Base-by-base conservation (phyloP, 331 rosid species). In the Prunus yedoensis region DNA sequence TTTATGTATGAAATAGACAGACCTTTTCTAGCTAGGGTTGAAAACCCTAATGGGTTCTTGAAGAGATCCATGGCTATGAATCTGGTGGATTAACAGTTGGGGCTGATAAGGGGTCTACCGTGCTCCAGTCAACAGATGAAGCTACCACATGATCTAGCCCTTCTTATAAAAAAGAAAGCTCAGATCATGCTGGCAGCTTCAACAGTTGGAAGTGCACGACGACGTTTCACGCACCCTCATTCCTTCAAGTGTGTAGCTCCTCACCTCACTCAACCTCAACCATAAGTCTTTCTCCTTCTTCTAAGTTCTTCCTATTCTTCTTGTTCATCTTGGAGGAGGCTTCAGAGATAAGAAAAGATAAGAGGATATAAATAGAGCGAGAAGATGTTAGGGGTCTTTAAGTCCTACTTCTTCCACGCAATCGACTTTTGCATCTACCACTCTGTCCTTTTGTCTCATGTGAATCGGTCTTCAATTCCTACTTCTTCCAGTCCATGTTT, bases 181-280 rank as follows among this genome's bases (percentile, higher is more conserved):
- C 62, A 91, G 97, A 91, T 91, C 97, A 91, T 89, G 97, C 96
- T 91, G 97, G 97, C 97, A 91, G 97, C 97, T 91, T 91, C 93
- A 91, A 71, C 97, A 63, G 71, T 27, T 88, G 79, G 78, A 75
- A 85, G 87, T 80, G 89, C 97, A 88, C 75, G 66, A 61, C 14
- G 72, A 14, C 25, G 13, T 67, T n/a, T 5, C 25, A 38, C 3
- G 43, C n/a, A 15, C 72, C 23, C 43, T n/a, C 21, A 35, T 10
- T 66, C 43, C 7, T 38, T 38, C 43, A 38, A 38, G 9, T 1
- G 43, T 6, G 9, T 38, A 6, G 9, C 43, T 38, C 43, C 43
- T 38, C 43, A 38, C 43, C 43, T 38, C 43, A 38, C 43, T 38
- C 9, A 38, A 7, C 43, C 9, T 38, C 43, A 6, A 38, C 43